phyloP scores from a whole-genome alignment of 495 filamentous ascomycete genomes.

The Talaromyces proteolyticus region DNA sequence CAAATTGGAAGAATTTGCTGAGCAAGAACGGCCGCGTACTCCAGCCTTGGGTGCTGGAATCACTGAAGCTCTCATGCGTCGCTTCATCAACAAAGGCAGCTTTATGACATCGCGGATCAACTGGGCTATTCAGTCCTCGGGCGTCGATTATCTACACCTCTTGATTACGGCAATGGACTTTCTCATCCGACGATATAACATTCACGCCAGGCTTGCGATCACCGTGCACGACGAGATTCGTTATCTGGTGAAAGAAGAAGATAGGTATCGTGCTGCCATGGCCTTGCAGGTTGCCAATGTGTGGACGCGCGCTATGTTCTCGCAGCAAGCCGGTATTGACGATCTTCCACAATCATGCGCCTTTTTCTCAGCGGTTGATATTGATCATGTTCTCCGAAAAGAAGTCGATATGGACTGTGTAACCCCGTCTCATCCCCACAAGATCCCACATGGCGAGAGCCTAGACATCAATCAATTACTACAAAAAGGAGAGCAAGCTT shows the following conservation, averaged over 20 bases:
- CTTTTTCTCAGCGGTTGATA: constrained; percentile 92
- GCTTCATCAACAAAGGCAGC: constrained; percentile 80
- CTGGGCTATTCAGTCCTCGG: constrained; percentile 97
- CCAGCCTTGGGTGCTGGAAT: constrained; percentile 95
- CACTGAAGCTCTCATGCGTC: constrained; percentile 86
- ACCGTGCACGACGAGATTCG: constrained; percentile 98
- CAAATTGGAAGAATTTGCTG: constrained; percentile 91
- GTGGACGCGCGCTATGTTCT: constrained; percentile 96
- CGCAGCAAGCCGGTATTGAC: constrained; percentile 91
- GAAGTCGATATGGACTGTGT: constrained; percentile 97
- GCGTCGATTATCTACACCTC: constrained; percentile 96
- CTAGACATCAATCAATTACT: constrained; percentile 74
- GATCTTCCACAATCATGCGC: constrained; percentile 92
- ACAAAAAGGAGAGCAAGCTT: constrained; percentile 55
- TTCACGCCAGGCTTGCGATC: constrained; percentile 78
- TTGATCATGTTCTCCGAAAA: constrained; percentile 89
- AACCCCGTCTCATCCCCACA: constrained; percentile 75
- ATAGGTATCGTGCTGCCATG: constrained; percentile 84
- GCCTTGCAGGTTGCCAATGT: constrained; percentile 91
- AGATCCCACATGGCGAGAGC: constrained; percentile 80
- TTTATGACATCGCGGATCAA: constrained; percentile 97
- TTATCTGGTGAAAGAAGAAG: constrained; percentile 79
- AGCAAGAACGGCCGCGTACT: constrained; percentile 85
- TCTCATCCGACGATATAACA: constrained; percentile 77
- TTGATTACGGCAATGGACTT: constrained; percentile 94